Base-by-base conservation (phyloP, 2,329 filamentous ascomycete genomes). In the Pyrenochaeta sp. region DNA sequence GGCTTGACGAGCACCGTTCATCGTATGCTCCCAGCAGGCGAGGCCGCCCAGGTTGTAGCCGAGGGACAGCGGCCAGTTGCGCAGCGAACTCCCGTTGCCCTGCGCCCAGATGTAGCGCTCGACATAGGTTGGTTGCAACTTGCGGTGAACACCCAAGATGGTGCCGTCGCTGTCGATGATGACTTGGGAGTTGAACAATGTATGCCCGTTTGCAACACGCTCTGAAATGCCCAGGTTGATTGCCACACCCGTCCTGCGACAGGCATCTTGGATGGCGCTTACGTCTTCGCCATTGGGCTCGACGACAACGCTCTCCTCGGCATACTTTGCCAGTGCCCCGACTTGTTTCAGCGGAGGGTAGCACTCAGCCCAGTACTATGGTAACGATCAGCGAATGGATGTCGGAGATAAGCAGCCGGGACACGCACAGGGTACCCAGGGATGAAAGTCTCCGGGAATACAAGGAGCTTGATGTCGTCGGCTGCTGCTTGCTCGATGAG, bases 1-100 rank as follows among this genome's bases (percentile, higher is more conserved):
- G 2, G 69, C 68, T 43, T 71, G 67, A n/a, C 67, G 60, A 15
- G 68, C 66, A 19, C 66, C 67, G 17, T 71, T 71, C 67, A 71
- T 68, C 3, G 68, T 72, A 32, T 71, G 61, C 44, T 72, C 69
- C 69, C 67, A 71, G 55, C 69, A 72, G 6, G 61, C 64, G 7
- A 72, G 53, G 6, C 66, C 68, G 13, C 67, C 67, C 1, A 72
- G 46, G 32, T 70, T 71, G 27, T 64, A 72, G 5, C 61, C 66
- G 6, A 67, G 41, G 4, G 55, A 58, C 11, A 67, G 41, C 4
- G 58, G 52, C 57, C 58, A 69, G 20, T 59, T 68, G 26, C 61
- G 55, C 20, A 72, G 42, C 15, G 62, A 65, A 22, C 55, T 61
- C 6, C 68, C 68, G 19, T 62, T 61, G 17, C 68, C 66, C 35